phyloP scores from a whole-genome alignment of 495 filamentous ascomycete species.

The Hypoxylon subgilvum region DNA sequence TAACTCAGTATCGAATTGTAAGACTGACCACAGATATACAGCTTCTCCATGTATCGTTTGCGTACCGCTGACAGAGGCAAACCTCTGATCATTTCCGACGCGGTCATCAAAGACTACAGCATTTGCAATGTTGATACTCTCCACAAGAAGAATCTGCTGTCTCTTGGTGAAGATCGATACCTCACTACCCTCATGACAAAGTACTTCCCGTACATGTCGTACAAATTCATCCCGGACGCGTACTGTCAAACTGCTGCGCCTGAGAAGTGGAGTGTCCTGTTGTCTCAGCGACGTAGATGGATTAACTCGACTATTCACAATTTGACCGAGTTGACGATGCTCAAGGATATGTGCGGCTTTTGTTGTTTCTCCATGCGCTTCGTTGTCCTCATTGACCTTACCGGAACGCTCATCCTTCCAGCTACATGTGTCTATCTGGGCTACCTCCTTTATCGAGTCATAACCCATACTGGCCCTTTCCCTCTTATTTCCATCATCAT shows the following conservation, averaged over 20 bases:
- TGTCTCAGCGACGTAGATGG: conserved; percentile 96
- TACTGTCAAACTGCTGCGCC: conserved; percentile 92
- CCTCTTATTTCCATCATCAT: conserved; percentile 87
- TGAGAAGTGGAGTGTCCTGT: conserved; percentile 86
- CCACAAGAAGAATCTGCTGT: conserved; percentile 96
- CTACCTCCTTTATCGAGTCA: conserved; percentile 85
- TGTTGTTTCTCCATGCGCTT: conserved; percentile 99
- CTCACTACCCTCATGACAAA: conserved; percentile 98
- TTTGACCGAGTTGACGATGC: conserved; percentile 80
- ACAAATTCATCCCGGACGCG: conserved; percentile 93
- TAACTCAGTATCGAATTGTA: no score
- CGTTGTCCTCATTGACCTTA: conserved; percentile 91
- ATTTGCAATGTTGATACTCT: conserved; percentile 89
- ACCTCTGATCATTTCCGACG: conserved; percentile 89
- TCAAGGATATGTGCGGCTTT: conserved; percentile 95
- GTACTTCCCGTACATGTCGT: conserved; percentile 92
- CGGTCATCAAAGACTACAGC: conserved; percentile 84
- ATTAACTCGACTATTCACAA: conserved; percentile 99
- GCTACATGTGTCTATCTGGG: conserved; percentile 88
- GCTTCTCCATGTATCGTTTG: conserved; percentile 98
- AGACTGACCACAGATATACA: conserved; percentile 53
- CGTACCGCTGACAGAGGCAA: conserved; percentile 90
- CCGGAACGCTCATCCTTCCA: conserved; percentile 91
- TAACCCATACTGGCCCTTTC: conserved; percentile 73
- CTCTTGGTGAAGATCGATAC: conserved; percentile 96